Conservation (phyloP, 768 basidiomycete species). For the Cubamyces sp. region DNA sequence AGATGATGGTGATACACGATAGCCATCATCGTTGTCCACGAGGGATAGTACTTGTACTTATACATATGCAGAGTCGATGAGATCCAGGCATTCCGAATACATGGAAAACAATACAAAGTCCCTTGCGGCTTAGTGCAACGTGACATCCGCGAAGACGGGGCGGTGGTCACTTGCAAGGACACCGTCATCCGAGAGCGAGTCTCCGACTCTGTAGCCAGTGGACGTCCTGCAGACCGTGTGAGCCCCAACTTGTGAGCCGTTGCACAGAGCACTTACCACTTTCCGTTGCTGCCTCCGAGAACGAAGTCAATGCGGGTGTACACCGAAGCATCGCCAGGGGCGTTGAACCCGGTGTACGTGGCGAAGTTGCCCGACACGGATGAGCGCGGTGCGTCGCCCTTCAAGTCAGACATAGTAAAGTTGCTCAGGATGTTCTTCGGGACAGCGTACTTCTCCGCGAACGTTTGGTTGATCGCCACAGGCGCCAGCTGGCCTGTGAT, state of each 20-base stretch:
- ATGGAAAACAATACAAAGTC: too few species aligned
- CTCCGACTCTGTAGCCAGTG: conserved; percentile 43
- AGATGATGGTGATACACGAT: conserved; percentile 11
- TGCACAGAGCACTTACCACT: conserved; percentile 47
- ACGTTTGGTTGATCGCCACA: conserved; percentile 46
- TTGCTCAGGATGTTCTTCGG: conserved; percentile 33
- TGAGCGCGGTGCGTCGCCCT: conserved; percentile 44
- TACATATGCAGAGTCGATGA: not conserved
- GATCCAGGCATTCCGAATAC: too few species aligned
- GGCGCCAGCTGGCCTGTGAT: conserved; percentile 47
- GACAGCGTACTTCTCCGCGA: conserved; percentile 46
- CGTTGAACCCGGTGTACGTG: conserved; percentile 55
- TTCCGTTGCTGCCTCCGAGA: conserved; percentile 50
- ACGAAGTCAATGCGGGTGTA: conserved; percentile 56
- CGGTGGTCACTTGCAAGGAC: conserved; percentile 60
- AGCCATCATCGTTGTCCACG: conserved; percentile 1
- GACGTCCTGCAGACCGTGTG: conserved; percentile 39
- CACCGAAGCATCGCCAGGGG: conserved; percentile 41
- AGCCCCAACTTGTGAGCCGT: not conserved
- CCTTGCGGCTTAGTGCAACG: conserved; percentile 7
- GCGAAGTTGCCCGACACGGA: conserved; percentile 50
- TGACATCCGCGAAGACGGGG: conserved; percentile 52
- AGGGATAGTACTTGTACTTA: too few species aligned
- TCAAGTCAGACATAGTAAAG: conserved; percentile 51
- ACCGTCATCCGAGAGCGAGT: conserved; percentile 52